These are phyloP conservation scores for Syzygium jambos DNA, from an alignment of 345 rosid genomes.

Conservation along the genomic window DNA sequence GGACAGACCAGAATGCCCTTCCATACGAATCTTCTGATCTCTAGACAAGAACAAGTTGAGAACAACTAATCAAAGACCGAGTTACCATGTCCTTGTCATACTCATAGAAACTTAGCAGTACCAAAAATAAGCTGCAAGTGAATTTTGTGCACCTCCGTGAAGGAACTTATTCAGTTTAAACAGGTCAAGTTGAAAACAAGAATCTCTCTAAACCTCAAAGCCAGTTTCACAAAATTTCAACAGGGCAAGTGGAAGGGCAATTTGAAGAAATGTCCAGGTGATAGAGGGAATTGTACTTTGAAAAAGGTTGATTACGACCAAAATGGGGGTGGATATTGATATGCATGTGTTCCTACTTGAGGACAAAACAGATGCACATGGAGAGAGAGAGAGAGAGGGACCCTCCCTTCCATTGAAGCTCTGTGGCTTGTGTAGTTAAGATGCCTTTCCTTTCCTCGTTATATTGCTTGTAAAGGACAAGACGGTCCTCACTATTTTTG, in stretches of 20 bases:
- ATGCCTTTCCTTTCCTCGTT: constrained; percentile 11
- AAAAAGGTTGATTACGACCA: neutral
- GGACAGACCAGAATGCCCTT: neutral
- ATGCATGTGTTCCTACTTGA: constrained; percentile 29
- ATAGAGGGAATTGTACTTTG: neutral
- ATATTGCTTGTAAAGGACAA: constrained; percentile 38
- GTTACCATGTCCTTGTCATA: neutral
- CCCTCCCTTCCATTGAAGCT: neutral
- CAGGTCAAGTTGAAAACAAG: neutral
- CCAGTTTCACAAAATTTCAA: neutral
- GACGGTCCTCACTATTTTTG: constrained; percentile 41
- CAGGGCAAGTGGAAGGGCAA: neutral
- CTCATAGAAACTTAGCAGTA: neutral
- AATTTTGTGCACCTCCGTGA: neutral
- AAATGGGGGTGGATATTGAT: constrained; percentile 2
- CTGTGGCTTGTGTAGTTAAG: neutral
- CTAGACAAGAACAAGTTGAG: neutral
- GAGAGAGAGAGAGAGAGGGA: neutral
- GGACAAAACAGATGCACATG: constrained; percentile 40
- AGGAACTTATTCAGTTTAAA: neutral
- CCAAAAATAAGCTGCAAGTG: neutral
- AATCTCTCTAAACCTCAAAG: neutral
- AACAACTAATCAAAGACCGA: neutral
- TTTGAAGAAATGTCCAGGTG: neutral
- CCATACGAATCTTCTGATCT: neutral